Base-by-base conservation (phyloP, 495 filamentous ascomycete species). In the Polyplosphaeria fusca region DNA sequence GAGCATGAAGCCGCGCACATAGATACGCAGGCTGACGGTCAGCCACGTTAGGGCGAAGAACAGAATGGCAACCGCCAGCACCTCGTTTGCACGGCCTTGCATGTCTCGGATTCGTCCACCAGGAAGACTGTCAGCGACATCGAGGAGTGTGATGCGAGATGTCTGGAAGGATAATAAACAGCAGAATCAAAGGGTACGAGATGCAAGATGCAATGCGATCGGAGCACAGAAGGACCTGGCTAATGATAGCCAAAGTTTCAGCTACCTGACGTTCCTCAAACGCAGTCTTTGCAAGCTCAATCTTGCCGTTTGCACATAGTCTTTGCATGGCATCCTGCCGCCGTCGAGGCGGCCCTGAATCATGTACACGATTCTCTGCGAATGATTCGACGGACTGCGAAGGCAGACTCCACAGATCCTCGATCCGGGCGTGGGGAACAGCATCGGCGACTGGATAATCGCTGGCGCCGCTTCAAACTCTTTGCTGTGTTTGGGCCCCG, bases 11-110 rank as follows among this genome's bases (percentile, higher is more conserved):
- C 19, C 47, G 22, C 55, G 56, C 12, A 50, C 50, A 47, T 64
- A 60, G 5, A 64, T 41, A 4, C 60, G 47, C 22, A 63, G 38
- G 40, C 37, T 30, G 19, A 63, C 54, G 0, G 48, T 45, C 1
- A 54, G 2, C 55, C 60, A 63, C 18, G 55, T 50, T 3, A 52
- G 25, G 30, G 52, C 32, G 43, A 60, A 48, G 26, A 64, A 60
- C 0, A 64, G 39, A 40, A 60, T 46, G 4, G 61, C 49, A 7
- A 64, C 45, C 11, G 48, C 56, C n/a, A 57, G 19, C 23, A 60
- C 50, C 27, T 56, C 46, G 26, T 39, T 25, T 14, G 50, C 23
- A n/a, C 61, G 38, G n/a, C 48, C 57, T 5, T 55, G 26, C 61
- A 60, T 64, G 3, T 24, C 19, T 20, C 13, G 23, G 11, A 30